Evolutionary conservation across 805 yeast genomes (phyloP).

Genomic region (Teunomyces tritomae): DNA sequence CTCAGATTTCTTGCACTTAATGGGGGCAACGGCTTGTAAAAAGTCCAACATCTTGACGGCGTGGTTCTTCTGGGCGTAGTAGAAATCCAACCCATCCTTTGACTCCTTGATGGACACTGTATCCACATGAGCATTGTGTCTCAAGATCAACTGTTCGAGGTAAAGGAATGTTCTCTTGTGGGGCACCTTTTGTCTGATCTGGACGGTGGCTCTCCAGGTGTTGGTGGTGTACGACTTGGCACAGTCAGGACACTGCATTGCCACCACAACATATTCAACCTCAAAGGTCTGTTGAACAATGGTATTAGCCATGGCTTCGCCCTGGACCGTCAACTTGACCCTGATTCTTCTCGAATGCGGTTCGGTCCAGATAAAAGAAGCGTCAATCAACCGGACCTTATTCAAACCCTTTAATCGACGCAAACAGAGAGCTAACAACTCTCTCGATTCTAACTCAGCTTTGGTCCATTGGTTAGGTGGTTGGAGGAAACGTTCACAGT

Average conservation of each 20-base stretch:
- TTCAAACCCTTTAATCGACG: slow-evolving; percentile 84
- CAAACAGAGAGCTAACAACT: slow-evolving; percentile 84
- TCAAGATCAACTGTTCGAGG: slow-evolving; percentile 91
- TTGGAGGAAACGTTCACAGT: slow-evolving; percentile 92
- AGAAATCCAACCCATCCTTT: slow-evolving; percentile 93
- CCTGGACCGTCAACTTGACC: slow-evolving; percentile 90
- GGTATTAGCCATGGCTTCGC: slow-evolving; percentile 91
- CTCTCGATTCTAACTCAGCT: slow-evolving; percentile 90
- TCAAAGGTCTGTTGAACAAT: slow-evolving; percentile 92
- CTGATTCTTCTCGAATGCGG: slow-evolving; percentile 96
- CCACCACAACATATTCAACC: slow-evolving; percentile 88
- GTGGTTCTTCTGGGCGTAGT: slow-evolving; percentile 81
- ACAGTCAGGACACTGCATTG: slow-evolving; percentile 98
- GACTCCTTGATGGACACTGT: slow-evolving; percentile 91
- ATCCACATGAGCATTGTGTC: slow-evolving; percentile 88
- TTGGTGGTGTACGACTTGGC: slow-evolving; percentile 95
- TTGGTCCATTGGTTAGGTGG: slow-evolving; percentile 94
- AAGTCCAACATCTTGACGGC: slow-evolving; percentile 95
- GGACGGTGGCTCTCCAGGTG: slow-evolving; percentile 98
- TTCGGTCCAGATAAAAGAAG: slow-evolving; percentile 97
- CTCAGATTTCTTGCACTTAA: slow-evolving; percentile 77
- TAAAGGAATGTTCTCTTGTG: slow-evolving; percentile 96
- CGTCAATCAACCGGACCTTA: slow-evolving; percentile 86
- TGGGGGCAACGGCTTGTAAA: slow-evolving; percentile 79
- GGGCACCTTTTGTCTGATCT: slow-evolving; percentile 94